Percentiles rank a stretch among this genome's conserved stretches.
Conservation (phyloP, 148 eudicot species). For the Salicornia ramosissima region DNA sequence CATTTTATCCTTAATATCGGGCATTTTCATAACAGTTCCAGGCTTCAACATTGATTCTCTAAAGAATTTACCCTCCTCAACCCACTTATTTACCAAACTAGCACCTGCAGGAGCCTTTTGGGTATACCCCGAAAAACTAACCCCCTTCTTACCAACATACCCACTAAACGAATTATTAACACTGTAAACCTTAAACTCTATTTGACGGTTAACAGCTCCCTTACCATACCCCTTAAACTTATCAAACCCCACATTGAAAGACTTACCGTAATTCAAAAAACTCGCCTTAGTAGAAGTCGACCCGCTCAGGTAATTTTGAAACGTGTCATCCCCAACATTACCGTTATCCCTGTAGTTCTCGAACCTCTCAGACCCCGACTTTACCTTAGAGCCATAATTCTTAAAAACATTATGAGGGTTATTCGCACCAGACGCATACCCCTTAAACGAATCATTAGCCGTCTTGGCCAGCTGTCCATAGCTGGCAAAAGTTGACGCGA, state of each 20-base stretch:
- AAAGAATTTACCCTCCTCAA: constrained; percentile 70
- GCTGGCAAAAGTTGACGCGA: constrained; percentile 55
- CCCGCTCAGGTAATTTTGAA: constrained; percentile 46
- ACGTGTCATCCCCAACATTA: constrained; percentile 67
- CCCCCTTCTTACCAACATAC: constrained; percentile 51
- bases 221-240: constrained; percentile 64
- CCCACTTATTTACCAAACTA: constrained; percentile 36
- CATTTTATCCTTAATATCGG: constrained; percentile 73
- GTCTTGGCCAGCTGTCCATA: constrained; percentile 61
- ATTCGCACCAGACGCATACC: constrained; percentile 49
- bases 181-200: constrained; percentile 57
- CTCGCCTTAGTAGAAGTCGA: constrained; percentile 47
- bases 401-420: constrained; percentile 69
- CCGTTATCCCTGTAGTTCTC: constrained; percentile 55
- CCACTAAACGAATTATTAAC: constrained; percentile 75
- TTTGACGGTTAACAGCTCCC: constrained; percentile 37
- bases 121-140: constrained; percentile 50
- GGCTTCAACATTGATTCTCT: constrained; percentile 61
- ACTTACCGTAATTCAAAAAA: constrained; percentile 70
- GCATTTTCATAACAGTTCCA: constrained; percentile 64
- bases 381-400: constrained; percentile 47
- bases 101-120: constrained; percentile 13
- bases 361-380: constrained; percentile 53
- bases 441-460: constrained; percentile 66
- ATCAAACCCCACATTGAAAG: constrained; percentile 63